Percentiles rank a stretch among this genome's conserved stretches.
phyloP scores from a whole-genome alignment of 2,329 filamentous ascomycete species.

The Aspergillus sp. region DNA sequence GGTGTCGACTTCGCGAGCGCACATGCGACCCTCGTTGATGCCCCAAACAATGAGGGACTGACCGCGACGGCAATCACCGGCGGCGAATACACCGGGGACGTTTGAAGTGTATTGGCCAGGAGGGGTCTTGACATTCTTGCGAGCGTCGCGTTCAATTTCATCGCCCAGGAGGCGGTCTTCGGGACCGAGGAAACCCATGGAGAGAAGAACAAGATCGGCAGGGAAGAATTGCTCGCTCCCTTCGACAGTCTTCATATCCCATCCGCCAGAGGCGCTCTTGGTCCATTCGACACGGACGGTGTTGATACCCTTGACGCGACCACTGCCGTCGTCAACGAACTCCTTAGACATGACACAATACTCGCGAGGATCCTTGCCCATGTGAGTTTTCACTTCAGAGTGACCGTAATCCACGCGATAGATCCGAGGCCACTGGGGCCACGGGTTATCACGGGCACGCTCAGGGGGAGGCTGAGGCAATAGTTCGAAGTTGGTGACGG shows the following conservation, averaged over 20 bases:
- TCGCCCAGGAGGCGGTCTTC: conserved; percentile 85
- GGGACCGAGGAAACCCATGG: conserved; percentile 95
- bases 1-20: conserved; percentile 85
- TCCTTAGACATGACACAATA: conserved; percentile 99
- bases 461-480: conserved; percentile 88
- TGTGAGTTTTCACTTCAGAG: conserved; percentile 91
- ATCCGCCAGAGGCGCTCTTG: conserved; percentile 81
- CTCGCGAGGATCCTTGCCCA: conserved; percentile 92
- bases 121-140: conserved; percentile 95
- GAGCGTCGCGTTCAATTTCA: conserved; percentile 84
- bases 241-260: conserved; percentile 98
- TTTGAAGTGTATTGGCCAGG: conserved; percentile 87
- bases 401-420: conserved; percentile 99
- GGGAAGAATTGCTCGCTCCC: conserved; percentile 95
- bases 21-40: conserved; percentile 95
- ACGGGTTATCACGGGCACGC: conserved; percentile 91
- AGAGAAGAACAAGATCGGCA: conserved; percentile 87
- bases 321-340: conserved; percentile 84
- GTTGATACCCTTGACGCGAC: conserved; percentile 93
- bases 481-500: conserved; percentile 93
- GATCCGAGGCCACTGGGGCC: conserved; percentile 97
- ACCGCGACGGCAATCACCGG: conserved; percentile 90
- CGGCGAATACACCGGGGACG: conserved; percentile 83
- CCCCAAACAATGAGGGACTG: conserved; percentile 97
- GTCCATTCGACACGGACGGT: conserved; percentile 96